Percentiles rank a stretch among this genome's conserved stretches.
These are phyloP conservation scores for Didymella arachidicola DNA, from an alignment of 2,329 filamentous ascomycete genomes.

Conservation along the genomic window DNA sequence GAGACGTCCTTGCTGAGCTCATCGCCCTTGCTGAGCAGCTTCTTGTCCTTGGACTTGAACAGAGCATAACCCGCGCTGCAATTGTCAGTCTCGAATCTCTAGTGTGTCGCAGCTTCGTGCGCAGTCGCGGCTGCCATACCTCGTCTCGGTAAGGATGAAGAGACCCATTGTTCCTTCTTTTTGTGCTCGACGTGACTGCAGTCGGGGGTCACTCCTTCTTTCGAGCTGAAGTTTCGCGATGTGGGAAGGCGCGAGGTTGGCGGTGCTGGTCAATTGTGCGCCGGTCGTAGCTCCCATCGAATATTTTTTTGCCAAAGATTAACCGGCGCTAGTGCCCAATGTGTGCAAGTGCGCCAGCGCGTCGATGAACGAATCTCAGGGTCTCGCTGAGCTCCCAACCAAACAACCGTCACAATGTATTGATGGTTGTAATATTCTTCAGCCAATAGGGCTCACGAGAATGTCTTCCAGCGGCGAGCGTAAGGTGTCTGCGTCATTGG, in stretches of 20 bases:
- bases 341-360: slow-evolving; percentile 7
- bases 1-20: slow-evolving; percentile 80
- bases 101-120: slow-evolving; percentile 16
- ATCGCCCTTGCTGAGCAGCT: slow-evolving; percentile 86
- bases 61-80: slow-evolving; percentile 95
- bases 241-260: slow-evolving; percentile 25
- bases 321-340: slow-evolving; percentile 7
- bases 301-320: slow-evolving; percentile 20
- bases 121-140: slow-evolving; percentile 27
- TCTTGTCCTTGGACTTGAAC: slow-evolving; percentile 99
- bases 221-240: slow-evolving; percentile 26
- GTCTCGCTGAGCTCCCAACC: not conserved
- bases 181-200: slow-evolving; percentile 19
- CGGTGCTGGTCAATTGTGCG: slow-evolving; percentile 28
- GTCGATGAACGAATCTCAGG: slow-evolving; percentile 3
- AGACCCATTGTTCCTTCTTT: slow-evolving; percentile 51
- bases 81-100: slow-evolving; percentile 24
- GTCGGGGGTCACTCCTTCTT: slow-evolving; percentile 17
- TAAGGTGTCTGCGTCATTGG: slow-evolving; percentile 42
- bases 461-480: slow-evolving; percentile 40
- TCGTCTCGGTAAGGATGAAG: slow-evolving; percentile 49
- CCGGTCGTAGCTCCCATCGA: slow-evolving; percentile 11
- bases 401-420: not conserved
- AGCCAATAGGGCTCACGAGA: slow-evolving; percentile 8
- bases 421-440: not conserved